phyloP scores from a whole-genome alignment of 306 rosid species.

The Castanea sativa region DNA sequence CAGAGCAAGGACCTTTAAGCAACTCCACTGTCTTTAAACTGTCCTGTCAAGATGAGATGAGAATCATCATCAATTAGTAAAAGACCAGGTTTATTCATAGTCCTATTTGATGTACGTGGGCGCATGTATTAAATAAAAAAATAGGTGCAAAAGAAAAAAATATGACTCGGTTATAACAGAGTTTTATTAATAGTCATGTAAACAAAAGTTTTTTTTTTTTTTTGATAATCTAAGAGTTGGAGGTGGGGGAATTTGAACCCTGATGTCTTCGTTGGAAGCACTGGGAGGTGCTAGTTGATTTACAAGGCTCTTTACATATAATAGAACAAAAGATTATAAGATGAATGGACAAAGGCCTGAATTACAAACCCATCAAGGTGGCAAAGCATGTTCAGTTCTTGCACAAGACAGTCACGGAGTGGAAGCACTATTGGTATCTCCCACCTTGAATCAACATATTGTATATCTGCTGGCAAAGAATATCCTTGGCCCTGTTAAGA shows the following conservation, averaged over 20 bases:
- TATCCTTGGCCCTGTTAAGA: slow-evolving; percentile 84
- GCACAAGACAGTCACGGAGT: slow-evolving; percentile 80
- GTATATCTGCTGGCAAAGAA: slow-evolving; percentile 89
- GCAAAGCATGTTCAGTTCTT: slow-evolving; percentile 80
- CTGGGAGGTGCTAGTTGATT: no score
- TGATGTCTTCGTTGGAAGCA: no score
- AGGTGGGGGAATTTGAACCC: no score
- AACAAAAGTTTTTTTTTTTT: no score
- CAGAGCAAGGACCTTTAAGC: slow-evolving; percentile 38
- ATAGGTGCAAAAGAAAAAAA: background rate
- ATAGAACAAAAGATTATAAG: background rate
- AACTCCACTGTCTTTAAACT: slow-evolving; percentile 70
- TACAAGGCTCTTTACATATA: no score
- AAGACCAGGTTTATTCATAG: background rate
- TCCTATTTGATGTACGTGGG: background rate
- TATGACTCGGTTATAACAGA: background rate
- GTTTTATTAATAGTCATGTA: background rate
- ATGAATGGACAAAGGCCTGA: background rate
- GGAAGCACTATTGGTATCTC: slow-evolving; percentile 82
- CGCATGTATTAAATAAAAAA: background rate
- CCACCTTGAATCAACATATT: slow-evolving; percentile 89
- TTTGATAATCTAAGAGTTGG: no score
- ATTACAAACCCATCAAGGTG: slow-evolving; percentile 80
- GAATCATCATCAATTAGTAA: slow-evolving; percentile 26
- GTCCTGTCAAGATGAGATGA: slow-evolving; percentile 73